phyloP scores from a whole-genome alignment of 78 protist genomes.

The Neovahlkampfia damariscottae region DNA sequence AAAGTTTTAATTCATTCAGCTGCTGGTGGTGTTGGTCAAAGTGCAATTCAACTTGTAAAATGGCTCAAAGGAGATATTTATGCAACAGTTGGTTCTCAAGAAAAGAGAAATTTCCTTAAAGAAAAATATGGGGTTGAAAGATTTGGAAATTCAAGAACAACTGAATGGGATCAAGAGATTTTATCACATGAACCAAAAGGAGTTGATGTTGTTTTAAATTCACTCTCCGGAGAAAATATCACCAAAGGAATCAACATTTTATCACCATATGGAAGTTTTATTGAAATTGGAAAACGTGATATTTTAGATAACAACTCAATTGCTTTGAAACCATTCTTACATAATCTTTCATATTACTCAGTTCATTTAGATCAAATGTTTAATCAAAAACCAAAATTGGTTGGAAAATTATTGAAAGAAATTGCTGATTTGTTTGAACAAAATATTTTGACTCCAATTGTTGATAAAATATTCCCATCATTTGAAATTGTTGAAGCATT shows the following conservation, averaged over 20 bases:
- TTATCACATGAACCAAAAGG: too few species aligned
- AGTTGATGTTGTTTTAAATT: background rate
- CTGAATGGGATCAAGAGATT: too few species aligned
- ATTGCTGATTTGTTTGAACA: background rate
- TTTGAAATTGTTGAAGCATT: background rate
- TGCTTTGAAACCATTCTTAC: background rate
- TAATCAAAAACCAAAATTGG: background rate
- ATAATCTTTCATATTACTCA: background rate
- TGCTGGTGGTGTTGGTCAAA: too few species aligned
- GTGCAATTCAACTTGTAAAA: slow-evolving; percentile 50
- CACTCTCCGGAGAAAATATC: background rate
- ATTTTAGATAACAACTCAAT: background rate
- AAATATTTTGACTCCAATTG: background rate
- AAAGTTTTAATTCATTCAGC: slow-evolving; percentile 85
- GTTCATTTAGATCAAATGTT: slow-evolving; percentile 4
- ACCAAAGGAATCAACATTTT: background rate
- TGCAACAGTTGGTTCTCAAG: too few species aligned
- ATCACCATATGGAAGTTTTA: slow-evolving; percentile 3
- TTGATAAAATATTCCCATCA: background rate
- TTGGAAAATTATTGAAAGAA: background rate
- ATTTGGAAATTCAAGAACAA: slow-evolving; percentile 78
- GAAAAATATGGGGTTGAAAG: too few species aligned
- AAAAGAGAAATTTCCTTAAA: too few species aligned
- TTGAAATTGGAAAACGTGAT: slow-evolving; percentile 14
- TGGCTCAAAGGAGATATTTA: slow-evolving; percentile 89